Evolutionary conservation across 306 rosid genomes (phyloP).

Genomic region (Vigna mungo): DNA sequence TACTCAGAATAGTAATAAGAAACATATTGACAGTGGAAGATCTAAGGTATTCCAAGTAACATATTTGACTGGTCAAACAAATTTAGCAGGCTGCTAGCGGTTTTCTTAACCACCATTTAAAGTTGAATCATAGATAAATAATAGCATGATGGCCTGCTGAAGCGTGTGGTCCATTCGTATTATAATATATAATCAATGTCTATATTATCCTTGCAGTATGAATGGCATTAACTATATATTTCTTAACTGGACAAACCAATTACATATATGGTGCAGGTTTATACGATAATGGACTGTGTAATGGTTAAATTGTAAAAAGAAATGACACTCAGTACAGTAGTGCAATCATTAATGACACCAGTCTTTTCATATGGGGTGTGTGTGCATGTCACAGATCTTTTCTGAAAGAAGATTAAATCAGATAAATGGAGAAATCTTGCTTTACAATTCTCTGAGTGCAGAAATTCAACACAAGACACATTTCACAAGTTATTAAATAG

Average conservation of each 20-base stretch:
- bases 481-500: not conserved
- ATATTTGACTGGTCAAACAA: conserved; percentile 21
- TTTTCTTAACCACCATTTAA: conserved; percentile 1
- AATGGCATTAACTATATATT: conserved; percentile 9
- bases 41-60: not conserved
- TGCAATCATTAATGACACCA: not conserved
- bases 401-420: not conserved
- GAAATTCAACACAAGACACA: conserved; percentile 30
- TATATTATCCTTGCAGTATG: not conserved
- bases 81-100: conserved; percentile 7
- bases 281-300: not conserved
- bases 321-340: not conserved
- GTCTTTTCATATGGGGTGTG: not conserved
- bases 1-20: conserved; percentile 36
- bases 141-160: not conserved
- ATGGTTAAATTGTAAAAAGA: conserved; percentile 30
- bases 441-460: not conserved
- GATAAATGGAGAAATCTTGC: not conserved
- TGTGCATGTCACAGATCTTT: not conserved
- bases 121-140: not conserved
- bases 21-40: conserved; percentile 26
- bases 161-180: not conserved
- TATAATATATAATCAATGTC: not conserved
- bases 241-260: conserved; percentile 23
- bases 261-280: not conserved